These are phyloP conservation scores for Ogataea pilisensis DNA, from an alignment of 805 yeast genomes.

Conservation along the genomic window DNA sequence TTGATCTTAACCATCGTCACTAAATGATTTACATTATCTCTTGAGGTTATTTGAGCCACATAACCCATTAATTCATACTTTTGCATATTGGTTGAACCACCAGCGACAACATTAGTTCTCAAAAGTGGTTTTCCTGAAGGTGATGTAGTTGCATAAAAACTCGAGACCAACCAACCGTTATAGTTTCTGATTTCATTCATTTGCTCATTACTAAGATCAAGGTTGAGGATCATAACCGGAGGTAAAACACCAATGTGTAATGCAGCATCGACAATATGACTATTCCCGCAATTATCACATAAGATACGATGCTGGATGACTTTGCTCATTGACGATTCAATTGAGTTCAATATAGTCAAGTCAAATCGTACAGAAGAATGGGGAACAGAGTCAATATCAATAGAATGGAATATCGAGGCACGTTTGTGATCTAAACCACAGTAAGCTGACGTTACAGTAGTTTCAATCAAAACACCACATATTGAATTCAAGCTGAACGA, in stretches of 20 bases:
- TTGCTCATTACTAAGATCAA: conserved; percentile 52
- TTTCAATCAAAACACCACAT: conserved; percentile 41
- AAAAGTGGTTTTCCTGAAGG: conserved; percentile 25
- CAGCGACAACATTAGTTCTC: conserved; percentile 22
- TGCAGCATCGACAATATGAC: conserved; percentile 52
- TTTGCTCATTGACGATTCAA: conserved; percentile 60
- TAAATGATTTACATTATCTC: conserved; percentile 51
- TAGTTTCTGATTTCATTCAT: conserved; percentile 45
- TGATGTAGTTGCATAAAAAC: conserved; percentile 41
- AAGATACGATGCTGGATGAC: conserved; percentile 44
- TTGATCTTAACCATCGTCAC: conserved; percentile 54
- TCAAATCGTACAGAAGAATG: conserved; percentile 31
- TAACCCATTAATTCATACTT: conserved; percentile 65
- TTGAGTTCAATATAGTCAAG: conserved; percentile 47
- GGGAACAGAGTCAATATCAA: conserved; percentile 38
- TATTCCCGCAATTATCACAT: conserved; percentile 49
- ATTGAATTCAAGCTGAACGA: conserved; percentile 25
- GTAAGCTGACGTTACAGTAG: conserved; percentile 37
- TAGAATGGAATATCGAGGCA: conserved; percentile 33
- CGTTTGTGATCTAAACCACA: conserved; percentile 37
- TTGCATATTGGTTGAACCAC: conserved; percentile 16
- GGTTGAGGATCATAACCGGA: conserved; percentile 58
- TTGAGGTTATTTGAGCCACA: conserved; percentile 62
- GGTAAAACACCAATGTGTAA: conserved; percentile 55
- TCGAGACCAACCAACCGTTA: conserved; percentile 58